Evolutionary conservation across 129 eudicot species (phyloP).

Genomic region (Lonicera japonica): DNA sequence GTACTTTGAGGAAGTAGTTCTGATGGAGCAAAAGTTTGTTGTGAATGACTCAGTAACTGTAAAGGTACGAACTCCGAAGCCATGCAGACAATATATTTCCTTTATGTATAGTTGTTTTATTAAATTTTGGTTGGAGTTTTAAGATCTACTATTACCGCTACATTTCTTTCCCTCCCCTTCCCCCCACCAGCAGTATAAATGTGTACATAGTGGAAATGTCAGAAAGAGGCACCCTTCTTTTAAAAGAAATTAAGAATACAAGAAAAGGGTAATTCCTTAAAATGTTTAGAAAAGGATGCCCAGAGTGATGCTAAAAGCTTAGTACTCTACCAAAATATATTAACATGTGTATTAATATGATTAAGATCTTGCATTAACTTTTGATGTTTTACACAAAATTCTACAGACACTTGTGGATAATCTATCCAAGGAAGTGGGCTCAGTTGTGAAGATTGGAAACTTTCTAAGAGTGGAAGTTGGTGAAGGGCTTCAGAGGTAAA

Average conservation of each 20-base stretch:
- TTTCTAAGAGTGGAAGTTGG: slow-evolving; percentile 90
- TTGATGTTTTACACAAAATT: slow-evolving; percentile 5
- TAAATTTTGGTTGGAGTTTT: neutral
- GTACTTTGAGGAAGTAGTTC: slow-evolving; percentile 88
- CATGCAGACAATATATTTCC: slow-evolving; percentile 1
- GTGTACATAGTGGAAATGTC: no score
- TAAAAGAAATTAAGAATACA: no score
- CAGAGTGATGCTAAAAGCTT: no score
- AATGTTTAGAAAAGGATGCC: no score
- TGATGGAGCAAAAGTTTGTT: slow-evolving; percentile 92
- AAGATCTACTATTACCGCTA: neutral
- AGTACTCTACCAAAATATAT: no score
- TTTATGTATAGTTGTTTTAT: neutral
- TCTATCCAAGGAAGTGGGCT: slow-evolving; percentile 79
- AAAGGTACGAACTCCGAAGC: slow-evolving; percentile 38
- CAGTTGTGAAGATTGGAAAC: slow-evolving; percentile 65
- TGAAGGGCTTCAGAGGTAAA: slow-evolving; percentile 75
- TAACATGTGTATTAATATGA: neutral
- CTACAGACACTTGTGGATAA: slow-evolving; percentile 58
- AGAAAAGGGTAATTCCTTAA: no score
- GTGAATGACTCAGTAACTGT: slow-evolving; percentile 58
- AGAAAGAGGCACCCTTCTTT: no score
- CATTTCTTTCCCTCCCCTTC: no score
- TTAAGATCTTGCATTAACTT: neutral
- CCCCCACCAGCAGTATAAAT: no score